Percentiles rank a stretch among this genome's conserved stretches.
These are phyloP conservation scores for Ramularia endophylla DNA, from an alignment of 2,329 filamentous ascomycete genomes.

Conservation along the genomic window DNA sequence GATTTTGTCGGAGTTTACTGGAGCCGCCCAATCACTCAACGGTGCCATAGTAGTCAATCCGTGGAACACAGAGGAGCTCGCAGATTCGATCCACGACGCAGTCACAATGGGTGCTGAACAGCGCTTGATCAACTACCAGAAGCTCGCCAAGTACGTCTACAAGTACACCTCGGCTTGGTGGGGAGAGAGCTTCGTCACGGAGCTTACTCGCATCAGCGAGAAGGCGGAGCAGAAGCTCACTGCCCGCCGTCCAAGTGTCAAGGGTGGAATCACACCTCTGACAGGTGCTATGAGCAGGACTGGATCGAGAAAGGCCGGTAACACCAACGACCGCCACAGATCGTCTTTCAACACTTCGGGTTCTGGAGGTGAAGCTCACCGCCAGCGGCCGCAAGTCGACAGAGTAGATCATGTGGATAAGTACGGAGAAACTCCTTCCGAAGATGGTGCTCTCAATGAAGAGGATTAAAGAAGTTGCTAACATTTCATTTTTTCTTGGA, in stretches of 20 bases:
- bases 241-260: constrained; percentile 25
- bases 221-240: constrained; percentile 47
- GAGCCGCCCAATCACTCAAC: constrained; percentile 89
- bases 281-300: too few species aligned
- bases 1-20: constrained; percentile 94
- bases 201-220: constrained; percentile 60
- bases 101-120: constrained; percentile 93
- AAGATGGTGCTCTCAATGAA: too few species aligned
- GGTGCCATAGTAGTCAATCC: constrained; percentile 94
- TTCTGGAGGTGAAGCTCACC: constrained; percentile 11
- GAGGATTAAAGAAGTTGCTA: too few species aligned
- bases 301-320: constrained; percentile 5
- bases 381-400: constrained; percentile 11
- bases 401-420: constrained; percentile 14
- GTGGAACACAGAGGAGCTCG: constrained; percentile 96
- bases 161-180: constrained; percentile 97
- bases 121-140: constrained; percentile 78
- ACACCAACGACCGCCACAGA: constrained; percentile 7
- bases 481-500: too few species aligned
- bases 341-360: constrained; percentile 14
- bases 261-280: constrained; percentile 13
- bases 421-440: constrained; percentile 13
- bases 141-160: constrained; percentile 90
- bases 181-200: constrained; percentile 86
- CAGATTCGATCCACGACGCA: constrained; percentile 89